A percentile compares a stretch with the other conserved stretches of the same genome.
These are phyloP conservation scores for Jackrogersella minutella DNA, from an alignment of 495 filamentous ascomycete genomes.

Conservation along the genomic window DNA sequence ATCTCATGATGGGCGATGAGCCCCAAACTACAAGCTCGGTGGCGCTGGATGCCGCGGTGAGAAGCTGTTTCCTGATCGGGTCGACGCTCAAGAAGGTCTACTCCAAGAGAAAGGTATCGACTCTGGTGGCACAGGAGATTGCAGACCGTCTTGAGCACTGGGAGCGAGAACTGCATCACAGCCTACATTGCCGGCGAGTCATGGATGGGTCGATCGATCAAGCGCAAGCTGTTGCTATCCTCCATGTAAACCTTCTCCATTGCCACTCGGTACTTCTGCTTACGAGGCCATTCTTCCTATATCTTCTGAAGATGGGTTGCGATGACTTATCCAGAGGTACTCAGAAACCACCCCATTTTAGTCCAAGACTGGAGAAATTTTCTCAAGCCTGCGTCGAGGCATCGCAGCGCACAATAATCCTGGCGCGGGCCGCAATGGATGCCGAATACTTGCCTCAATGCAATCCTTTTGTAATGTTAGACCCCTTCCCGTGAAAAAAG, in stretches of 20 bases:
- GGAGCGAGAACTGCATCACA: constrained; percentile 55
- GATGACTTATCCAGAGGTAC: constrained; percentile 47
- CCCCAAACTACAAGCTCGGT: constrained; percentile 39
- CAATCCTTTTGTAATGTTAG: constrained; percentile 73
- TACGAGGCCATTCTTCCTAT: constrained; percentile 74
- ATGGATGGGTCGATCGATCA: constrained; percentile 53
- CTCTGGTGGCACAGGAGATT: constrained; percentile 69
- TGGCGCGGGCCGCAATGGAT: constrained; percentile 65
- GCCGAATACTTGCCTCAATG: constrained; percentile 69
- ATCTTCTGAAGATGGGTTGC: constrained; percentile 50
- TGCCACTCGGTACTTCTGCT: constrained; percentile 78
- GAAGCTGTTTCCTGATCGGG: constrained; percentile 70
- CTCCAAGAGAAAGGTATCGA: constrained; percentile 73
- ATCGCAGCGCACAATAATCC: constrained; percentile 70
- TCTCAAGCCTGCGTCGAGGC: constrained; percentile 75
- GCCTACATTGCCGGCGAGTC: constrained; percentile 60
- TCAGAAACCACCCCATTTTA: constrained; percentile 39
- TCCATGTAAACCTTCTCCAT: constrained; percentile 74
- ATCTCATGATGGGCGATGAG: constrained; percentile 21
- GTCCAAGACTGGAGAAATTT: constrained; percentile 66
- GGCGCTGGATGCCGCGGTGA: constrained; percentile 62
- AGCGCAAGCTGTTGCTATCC: constrained; percentile 67
- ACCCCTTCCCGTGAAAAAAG: neutral
- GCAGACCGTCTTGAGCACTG: constrained; percentile 63
- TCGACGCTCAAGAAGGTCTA: constrained; percentile 73